phyloP scores from a whole-genome alignment of 257 asterid genomes.

The Lycium barbarum region DNA sequence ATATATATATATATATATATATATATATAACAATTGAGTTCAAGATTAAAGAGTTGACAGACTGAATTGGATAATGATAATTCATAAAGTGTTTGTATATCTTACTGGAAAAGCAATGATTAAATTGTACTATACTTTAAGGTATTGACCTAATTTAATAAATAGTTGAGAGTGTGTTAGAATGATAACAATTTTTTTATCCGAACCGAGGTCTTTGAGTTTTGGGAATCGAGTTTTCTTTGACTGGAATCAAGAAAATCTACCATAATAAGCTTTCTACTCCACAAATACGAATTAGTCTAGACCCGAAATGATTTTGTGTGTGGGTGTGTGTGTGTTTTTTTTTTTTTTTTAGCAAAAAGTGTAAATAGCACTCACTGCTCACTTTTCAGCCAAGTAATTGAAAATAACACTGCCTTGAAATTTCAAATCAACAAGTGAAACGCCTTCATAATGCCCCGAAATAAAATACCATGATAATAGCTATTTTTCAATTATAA shows the following conservation, averaged over 20 bases:
- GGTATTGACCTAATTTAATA: neutral
- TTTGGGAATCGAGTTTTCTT: neutral
- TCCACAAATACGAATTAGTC: neutral
- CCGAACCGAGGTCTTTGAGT: fast-evolving
- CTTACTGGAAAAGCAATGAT: neutral
- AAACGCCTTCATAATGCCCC: too few relatives aligned
- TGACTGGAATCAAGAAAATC: neutral
- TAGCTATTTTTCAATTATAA: too few relatives aligned
- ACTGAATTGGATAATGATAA: neutral
- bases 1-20: too few relatives aligned
- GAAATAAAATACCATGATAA: too few relatives aligned
- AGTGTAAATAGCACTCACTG: neutral
- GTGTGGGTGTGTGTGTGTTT: too few relatives aligned
- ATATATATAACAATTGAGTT: neutral
- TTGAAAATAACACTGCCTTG: neutral
- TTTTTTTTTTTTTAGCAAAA: too few relatives aligned
- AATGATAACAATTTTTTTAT: neutral
- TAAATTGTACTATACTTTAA: neutral
- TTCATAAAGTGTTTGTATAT: neutral
- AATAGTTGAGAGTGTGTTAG: neutral
- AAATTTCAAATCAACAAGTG: too few relatives aligned
- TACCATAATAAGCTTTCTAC: neutral
- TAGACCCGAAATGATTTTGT: too few relatives aligned
- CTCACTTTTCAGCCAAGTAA: neutral
- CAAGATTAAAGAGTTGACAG: neutral